A percentile compares a stretch with the other conserved stretches of the same genome.
Evolutionary conservation across 106 monocot species (phyloP).

Genomic region (Phalaenopsis equestris): DNA sequence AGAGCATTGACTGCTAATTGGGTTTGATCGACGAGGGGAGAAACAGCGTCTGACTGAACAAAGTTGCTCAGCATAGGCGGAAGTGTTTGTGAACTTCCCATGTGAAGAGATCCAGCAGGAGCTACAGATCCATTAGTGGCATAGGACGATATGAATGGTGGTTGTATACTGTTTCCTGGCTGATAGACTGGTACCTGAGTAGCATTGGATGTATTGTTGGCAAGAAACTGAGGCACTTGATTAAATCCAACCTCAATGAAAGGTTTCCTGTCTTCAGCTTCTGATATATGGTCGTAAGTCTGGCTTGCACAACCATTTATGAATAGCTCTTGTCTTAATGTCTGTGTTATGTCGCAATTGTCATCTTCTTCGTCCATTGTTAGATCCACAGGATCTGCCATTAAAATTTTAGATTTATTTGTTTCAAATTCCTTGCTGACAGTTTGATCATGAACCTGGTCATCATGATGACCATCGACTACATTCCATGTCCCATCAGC

Average conservation of each 20-base stretch:
- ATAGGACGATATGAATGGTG: constrained; percentile 9
- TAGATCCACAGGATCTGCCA: constrained; percentile 35
- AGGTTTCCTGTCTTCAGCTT: constrained; percentile 52
- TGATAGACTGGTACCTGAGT: constrained; percentile 1
- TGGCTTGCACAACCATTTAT: not conserved
- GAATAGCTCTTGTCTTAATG: not conserved
- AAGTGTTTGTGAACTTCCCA: not conserved
- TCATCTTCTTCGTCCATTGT: constrained; percentile 34
- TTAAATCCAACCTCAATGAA: constrained; percentile 13
- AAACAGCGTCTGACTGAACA: constrained; percentile 26
- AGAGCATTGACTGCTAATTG: not conserved
- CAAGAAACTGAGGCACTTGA: constrained; percentile 6
- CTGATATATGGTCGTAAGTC: constrained; percentile 6
- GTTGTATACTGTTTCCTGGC: constrained; percentile 8
- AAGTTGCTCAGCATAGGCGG: constrained; percentile 18
- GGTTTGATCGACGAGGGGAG: constrained; percentile 14
- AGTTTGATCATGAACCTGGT: constrained; percentile 5
- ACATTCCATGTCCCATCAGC: constrained; percentile 57
- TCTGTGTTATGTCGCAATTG: not conserved
- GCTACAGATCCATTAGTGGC: constrained; percentile 8
- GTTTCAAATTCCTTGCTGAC: constrained; percentile 16
- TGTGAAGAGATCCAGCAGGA: not conserved
- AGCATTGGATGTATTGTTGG: not conserved
- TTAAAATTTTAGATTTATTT: not conserved
- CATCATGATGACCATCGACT: constrained; percentile 16